phyloP scores from a whole-genome alignment of 2,329 filamentous ascomycete species.

The Grosmannia huntii region DNA sequence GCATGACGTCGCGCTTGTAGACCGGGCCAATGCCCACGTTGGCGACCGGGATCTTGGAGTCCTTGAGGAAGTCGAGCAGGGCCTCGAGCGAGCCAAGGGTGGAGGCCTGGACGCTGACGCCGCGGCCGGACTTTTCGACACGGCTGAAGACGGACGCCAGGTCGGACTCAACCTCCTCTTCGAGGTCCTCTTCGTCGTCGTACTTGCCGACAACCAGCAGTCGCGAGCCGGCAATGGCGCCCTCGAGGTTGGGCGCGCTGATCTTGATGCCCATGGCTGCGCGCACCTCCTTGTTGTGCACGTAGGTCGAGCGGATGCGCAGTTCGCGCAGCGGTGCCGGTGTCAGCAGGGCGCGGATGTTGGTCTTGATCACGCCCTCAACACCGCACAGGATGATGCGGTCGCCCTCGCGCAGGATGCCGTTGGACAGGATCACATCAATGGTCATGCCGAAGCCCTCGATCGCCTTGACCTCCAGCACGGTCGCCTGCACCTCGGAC shows the following conservation, averaged over 20 bases:
- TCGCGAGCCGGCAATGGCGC: conserved; percentile 90
- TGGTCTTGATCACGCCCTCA: conserved; percentile 91
- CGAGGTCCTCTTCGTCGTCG: conserved; percentile 92
- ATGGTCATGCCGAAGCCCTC: conserved; percentile 98
- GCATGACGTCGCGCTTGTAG: conserved; percentile 96
- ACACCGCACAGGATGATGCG: conserved; percentile 90
- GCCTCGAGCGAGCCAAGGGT: conserved; percentile 95
- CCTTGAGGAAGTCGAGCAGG: conserved; percentile 86
- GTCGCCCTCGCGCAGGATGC: conserved; percentile 87
- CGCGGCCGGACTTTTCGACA: conserved; percentile 82
- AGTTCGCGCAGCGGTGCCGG: conserved; percentile 88
- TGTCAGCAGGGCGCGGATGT: conserved; percentile 86
- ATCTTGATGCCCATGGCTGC: conserved; percentile 98
- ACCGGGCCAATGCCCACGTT: conserved; percentile 97
- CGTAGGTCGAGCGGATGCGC: conserved; percentile 88
- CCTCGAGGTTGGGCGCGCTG: conserved; percentile 86
- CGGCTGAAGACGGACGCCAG: conserved; percentile 81
- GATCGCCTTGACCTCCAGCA: conserved; percentile 97
- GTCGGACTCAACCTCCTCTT: conserved; percentile 93
- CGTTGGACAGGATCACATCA: conserved; percentile 92
- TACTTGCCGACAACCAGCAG: conserved; percentile 88
- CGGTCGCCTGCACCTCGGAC: conserved; percentile 92
- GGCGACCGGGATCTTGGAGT: conserved; percentile 92
- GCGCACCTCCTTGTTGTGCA: conserved; percentile 99
- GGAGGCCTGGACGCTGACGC: conserved; percentile 94